phyloP scores from a whole-genome alignment of 2,329 filamentous ascomycete genomes.

The Epichloe typhina region DNA sequence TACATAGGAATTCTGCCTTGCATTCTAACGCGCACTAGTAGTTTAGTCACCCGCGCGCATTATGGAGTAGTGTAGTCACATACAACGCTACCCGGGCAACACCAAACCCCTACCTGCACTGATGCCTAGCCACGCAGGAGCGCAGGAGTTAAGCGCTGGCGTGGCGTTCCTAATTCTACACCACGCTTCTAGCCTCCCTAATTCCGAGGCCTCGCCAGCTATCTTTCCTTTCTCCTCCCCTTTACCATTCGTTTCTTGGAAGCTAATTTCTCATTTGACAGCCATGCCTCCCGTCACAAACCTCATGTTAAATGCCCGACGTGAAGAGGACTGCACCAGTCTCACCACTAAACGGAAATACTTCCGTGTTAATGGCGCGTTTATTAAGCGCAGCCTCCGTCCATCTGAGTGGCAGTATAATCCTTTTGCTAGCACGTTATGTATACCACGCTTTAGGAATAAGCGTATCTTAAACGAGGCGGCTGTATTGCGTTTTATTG shows the following conservation, averaged over 20 bases:
- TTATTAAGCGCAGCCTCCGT: slow-evolving; percentile 6
- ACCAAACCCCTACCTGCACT: too few relatives aligned
- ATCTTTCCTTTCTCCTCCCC: neutral
- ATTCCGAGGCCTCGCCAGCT: too few relatives aligned
- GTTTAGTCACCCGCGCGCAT: too few relatives aligned
- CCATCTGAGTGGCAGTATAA: slow-evolving; percentile 5
- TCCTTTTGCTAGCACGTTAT: slow-evolving; percentile 1
- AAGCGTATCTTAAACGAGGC: slow-evolving; percentile 11
- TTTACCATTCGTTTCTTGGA: neutral
- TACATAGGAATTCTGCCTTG: too few relatives aligned
- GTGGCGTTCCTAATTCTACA: too few relatives aligned
- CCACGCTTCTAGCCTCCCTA: too few relatives aligned
- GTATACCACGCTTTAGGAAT: slow-evolving; percentile 6
- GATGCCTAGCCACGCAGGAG: too few relatives aligned
- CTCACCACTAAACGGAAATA: slow-evolving; percentile 7
- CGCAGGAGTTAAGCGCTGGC: too few relatives aligned
- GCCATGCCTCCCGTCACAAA: slow-evolving; percentile 5
- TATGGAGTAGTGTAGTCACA: too few relatives aligned
- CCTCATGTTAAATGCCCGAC: slow-evolving; percentile 3
- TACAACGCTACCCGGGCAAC: too few relatives aligned
- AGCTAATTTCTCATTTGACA: neutral
- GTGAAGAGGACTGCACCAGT: slow-evolving; percentile 3
- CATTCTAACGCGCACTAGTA: too few relatives aligned
- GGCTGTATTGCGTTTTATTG: slow-evolving; percentile 7
- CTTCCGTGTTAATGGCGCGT: slow-evolving; percentile 3